These are phyloP conservation scores for Pyrenula massariospora DNA, from an alignment of 495 filamentous ascomycete genomes.

Conservation along the genomic window DNA sequence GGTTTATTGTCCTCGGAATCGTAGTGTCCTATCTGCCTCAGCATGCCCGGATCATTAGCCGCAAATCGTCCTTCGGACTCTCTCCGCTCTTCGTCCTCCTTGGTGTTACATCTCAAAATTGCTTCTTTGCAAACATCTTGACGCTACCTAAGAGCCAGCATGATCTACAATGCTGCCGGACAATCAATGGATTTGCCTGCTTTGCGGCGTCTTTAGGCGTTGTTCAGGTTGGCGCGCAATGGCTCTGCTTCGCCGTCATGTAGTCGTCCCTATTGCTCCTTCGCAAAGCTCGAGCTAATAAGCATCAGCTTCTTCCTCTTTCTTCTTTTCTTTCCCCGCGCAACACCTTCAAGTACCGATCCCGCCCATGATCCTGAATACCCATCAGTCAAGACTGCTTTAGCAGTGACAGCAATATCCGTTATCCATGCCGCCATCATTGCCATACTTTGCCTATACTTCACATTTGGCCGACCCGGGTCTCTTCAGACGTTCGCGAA, in stretches of 20 bases:
- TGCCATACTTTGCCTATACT: conserved; percentile 50
- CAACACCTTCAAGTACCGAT: conserved; percentile 28
- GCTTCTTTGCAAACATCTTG: conserved; percentile 82
- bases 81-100: conserved; percentile 90
- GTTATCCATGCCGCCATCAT: conserved; percentile 58
- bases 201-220: conserved; percentile 76
- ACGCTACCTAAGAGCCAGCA: conserved; percentile 63
- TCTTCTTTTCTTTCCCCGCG: conserved; percentile 70
- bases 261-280: conserved; percentile 27
- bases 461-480: conserved; percentile 43
- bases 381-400: conserved; percentile 63
- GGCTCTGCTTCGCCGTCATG: conserved; percentile 86
- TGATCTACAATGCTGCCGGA: conserved; percentile 74
- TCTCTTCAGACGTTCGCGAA: conserved; percentile 68
- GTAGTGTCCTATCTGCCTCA: conserved; percentile 90
- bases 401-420: conserved; percentile 56
- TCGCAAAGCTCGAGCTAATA: not conserved
- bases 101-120: conserved; percentile 77
- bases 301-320: conserved; percentile 63
- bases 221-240: conserved; percentile 80
- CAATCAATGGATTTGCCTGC: conserved; percentile 71
- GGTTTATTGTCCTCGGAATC: conserved; percentile 81
- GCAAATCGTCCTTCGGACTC: conserved; percentile 87
- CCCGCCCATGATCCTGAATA: conserved; percentile 23
- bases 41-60: conserved; percentile 77